Evolutionary conservation across 306 rosid species (phyloP).

Genomic region (Neltuma alba): DNA sequence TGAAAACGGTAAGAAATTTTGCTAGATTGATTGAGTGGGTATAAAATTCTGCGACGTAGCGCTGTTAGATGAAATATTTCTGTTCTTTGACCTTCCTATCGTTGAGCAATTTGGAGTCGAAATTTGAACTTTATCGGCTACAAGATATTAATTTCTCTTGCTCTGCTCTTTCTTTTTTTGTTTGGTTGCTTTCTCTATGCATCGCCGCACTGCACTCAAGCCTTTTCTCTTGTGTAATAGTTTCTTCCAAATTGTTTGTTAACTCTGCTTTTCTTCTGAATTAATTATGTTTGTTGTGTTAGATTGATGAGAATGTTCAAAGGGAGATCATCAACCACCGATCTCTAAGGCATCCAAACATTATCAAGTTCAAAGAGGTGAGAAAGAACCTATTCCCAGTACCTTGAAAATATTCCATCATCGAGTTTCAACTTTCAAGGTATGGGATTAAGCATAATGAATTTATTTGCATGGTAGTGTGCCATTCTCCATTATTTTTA

Average conservation of each 20-base stretch:
- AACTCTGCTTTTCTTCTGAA: conserved; percentile 20
- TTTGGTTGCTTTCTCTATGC: conserved; percentile 25
- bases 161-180: not conserved
- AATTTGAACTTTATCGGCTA: not conserved
- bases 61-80: not conserved
- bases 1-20: not conserved
- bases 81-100: conserved; percentile 5
- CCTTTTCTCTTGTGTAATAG: not conserved
- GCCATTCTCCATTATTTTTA: conserved; percentile 31
- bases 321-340: conserved; percentile 96
- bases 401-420: not conserved
- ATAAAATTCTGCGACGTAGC: not conserved
- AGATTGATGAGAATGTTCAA: conserved; percentile 98
- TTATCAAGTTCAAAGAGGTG: conserved; percentile 97
- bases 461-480: not conserved
- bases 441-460: not conserved
- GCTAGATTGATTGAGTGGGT: not conserved
- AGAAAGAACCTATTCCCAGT: conserved; percentile 42
- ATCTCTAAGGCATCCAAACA: conserved; percentile 92
- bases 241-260: conserved; percentile 10
- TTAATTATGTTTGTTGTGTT: conserved; percentile 39
- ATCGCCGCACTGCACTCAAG: conserved; percentile 19
- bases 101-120: conserved; percentile 18
- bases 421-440: not conserved
- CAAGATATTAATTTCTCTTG: not conserved